Conservation (phyloP, 2,329 filamentous ascomycete species). For the Didymella lethalis region DNA sequence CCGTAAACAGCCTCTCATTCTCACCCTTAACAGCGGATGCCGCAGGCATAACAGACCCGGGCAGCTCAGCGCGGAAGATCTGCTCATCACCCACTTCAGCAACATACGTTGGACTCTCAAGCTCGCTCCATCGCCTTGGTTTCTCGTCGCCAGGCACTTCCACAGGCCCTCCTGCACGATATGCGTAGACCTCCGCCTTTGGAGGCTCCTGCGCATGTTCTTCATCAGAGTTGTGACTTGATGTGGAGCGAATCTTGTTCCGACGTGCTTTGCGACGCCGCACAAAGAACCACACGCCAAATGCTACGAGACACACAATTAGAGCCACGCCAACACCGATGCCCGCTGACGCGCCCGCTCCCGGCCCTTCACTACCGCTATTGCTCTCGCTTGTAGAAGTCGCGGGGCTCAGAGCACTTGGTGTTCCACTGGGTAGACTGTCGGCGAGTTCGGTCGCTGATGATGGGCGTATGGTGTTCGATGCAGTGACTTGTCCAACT, state of each 20-base stretch:
- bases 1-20: conserved; percentile 24
- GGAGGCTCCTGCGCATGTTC: conserved; percentile 19
- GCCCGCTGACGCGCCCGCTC: conserved; percentile 25
- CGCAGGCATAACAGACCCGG: conserved; percentile 20
- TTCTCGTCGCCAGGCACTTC: conserved; percentile 17
- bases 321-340: conserved; percentile 31
- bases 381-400: neutral
- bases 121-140: conserved; percentile 15
- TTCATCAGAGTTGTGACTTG: conserved; percentile 22
- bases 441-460: conserved; percentile 13
- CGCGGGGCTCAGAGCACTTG: neutral
- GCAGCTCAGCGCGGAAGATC: conserved; percentile 24
- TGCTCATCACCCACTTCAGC: conserved; percentile 18
- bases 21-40: conserved; percentile 1
- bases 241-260: conserved; percentile 9
- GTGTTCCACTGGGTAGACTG: conserved; percentile 6
- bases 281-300: conserved; percentile 24
- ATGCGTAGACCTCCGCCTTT: conserved; percentile 16
- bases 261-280: conserved; percentile 20
- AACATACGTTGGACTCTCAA: conserved; percentile 22
- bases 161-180: neutral
- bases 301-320: conserved; percentile 20
- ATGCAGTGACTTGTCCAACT: neutral
- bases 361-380: conserved; percentile 7
- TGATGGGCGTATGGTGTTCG: neutral